phyloP scores from a whole-genome alignment of 345 rosid species.

The Litchi chinensis region DNA sequence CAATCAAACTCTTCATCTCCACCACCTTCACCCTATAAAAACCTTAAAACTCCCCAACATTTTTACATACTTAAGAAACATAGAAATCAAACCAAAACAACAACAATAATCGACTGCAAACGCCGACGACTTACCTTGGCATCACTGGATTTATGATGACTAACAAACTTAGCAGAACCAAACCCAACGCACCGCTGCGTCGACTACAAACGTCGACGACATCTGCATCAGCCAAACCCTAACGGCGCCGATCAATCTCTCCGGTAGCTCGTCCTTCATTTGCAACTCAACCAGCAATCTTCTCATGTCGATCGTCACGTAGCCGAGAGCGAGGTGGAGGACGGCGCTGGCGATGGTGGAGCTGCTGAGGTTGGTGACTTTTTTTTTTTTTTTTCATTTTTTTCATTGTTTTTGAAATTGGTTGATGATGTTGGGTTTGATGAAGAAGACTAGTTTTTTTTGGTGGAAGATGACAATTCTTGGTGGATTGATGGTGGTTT shows the following conservation, averaged over 20 bases:
- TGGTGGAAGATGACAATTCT: too few relatives aligned
- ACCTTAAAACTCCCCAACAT: background rate
- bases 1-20: background rate
- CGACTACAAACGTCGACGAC: conserved; percentile 66
- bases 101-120: background rate
- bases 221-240: conserved; percentile 89
- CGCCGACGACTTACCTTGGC: conserved; percentile 22
- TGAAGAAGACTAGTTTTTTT: too few relatives aligned
- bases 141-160: conserved; percentile 40
- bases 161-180: conserved; percentile 64
- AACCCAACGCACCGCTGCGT: conserved; percentile 33
- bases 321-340: conserved; percentile 71
- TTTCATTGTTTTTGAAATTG: too few relatives aligned
- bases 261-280: conserved; percentile 77
- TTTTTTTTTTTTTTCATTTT: too few relatives aligned
- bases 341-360: conserved; percentile 76
- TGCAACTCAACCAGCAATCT: conserved; percentile 85
- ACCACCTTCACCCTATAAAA: background rate
- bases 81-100: background rate
- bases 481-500: too few relatives aligned
- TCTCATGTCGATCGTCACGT: conserved; percentile 90
- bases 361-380: conserved; percentile 62
- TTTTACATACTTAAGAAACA: background rate
- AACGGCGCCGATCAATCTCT: conserved; percentile 73
- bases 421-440: too few relatives aligned